Percentiles rank a stretch among this genome's conserved stretches.
Evolutionary conservation across 495 filamentous ascomycete species (phyloP).

Genomic region (Penicillium coffeae): DNA sequence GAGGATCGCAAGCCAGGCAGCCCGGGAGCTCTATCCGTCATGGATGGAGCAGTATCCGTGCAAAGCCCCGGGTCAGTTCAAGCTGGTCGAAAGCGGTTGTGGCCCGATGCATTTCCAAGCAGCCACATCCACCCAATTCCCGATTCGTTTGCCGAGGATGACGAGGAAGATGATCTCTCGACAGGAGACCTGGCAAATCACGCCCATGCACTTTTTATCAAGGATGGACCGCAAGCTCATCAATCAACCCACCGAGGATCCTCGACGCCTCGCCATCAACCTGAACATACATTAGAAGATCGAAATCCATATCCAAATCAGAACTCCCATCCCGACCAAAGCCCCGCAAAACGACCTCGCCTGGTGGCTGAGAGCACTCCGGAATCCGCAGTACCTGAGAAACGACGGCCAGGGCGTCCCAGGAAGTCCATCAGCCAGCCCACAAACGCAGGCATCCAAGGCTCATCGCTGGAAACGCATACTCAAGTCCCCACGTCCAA

Average conservation of each 20-base stretch:
- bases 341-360: slow-evolving; percentile 32
- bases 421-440: slow-evolving; percentile 28
- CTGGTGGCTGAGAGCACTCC: slow-evolving; percentile 10
- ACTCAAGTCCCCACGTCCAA: neutral
- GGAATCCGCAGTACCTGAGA: slow-evolving; percentile 8
- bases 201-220: slow-evolving; percentile 26
- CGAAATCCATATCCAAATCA: no score
- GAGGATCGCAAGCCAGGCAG: slow-evolving; percentile 26
- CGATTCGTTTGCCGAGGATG: slow-evolving; percentile 40
- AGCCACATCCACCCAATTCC: slow-evolving; percentile 27
- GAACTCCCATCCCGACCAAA: no score
- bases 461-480: slow-evolving; percentile 1
- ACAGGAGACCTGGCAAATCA: slow-evolving; percentile 17
- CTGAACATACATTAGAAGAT: no score
- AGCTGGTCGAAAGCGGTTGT: slow-evolving; percentile 35
- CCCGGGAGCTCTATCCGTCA: slow-evolving; percentile 1
- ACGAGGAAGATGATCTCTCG: slow-evolving; percentile 30
- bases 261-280: no score
- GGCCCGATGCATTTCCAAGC: slow-evolving; percentile 28
- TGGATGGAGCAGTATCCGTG: slow-evolving; percentile 24
- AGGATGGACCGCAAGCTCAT: slow-evolving; percentile 10
- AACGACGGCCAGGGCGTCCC: slow-evolving; percentile 26
- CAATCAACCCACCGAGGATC: no score
- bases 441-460: slow-evolving; percentile 5
- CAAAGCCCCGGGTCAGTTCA: slow-evolving; percentile 38